A percentile compares a stretch with the other conserved stretches of the same genome.
phyloP scores from a whole-genome alignment of 352 stramenopile species.

The Phytophthora sp. region DNA sequence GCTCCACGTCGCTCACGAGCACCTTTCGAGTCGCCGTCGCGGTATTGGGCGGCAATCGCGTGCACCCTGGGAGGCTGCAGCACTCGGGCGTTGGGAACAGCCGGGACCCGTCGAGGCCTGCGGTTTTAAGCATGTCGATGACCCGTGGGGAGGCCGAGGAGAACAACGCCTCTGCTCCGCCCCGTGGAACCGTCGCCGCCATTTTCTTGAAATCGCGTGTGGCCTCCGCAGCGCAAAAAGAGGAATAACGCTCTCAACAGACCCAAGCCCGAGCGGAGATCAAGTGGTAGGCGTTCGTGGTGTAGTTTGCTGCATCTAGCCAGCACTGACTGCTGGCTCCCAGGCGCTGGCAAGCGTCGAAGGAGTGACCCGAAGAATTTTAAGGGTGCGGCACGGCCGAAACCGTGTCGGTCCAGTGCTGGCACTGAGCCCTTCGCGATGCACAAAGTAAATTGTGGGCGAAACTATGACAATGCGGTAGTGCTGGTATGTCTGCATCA shows the following conservation, averaged over 20 bases:
- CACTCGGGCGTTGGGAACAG: slow-evolving; percentile 18
- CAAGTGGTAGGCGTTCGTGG: slow-evolving; percentile 15
- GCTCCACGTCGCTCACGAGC: slow-evolving; percentile 39
- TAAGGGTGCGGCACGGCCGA: slow-evolving; percentile 30
- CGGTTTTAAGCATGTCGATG: slow-evolving; percentile 39
- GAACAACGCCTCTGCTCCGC: slow-evolving; percentile 12
- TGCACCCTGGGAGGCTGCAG: slow-evolving; percentile 20
- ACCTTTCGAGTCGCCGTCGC: slow-evolving; percentile 21
- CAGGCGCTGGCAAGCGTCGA: slow-evolving; percentile 24
- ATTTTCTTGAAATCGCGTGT: slow-evolving; percentile 20
- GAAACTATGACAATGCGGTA: slow-evolving; percentile 16
- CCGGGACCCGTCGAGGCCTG: slow-evolving; percentile 15
- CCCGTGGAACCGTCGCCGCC: slow-evolving; percentile 8
- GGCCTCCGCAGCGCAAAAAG: slow-evolving; percentile 23
- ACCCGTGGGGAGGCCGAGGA: slow-evolving; percentile 20
- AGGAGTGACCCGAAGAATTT: slow-evolving; percentile 34
- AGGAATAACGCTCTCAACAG: slow-evolving; percentile 16
- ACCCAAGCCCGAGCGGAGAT: not conserved
- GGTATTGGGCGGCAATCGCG: slow-evolving; percentile 10
- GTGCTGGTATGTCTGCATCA: not conserved
- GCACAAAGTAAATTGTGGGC: not conserved
- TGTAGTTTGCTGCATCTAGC: not conserved
- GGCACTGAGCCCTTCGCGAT: slow-evolving; percentile 4
- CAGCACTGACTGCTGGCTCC: too few species aligned
- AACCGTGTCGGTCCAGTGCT: slow-evolving; percentile 29